Percentiles rank a stretch among this genome's conserved stretches.
phyloP scores from a whole-genome alignment of 1,139 yeast species.

The Geotrichum candidum region DNA sequence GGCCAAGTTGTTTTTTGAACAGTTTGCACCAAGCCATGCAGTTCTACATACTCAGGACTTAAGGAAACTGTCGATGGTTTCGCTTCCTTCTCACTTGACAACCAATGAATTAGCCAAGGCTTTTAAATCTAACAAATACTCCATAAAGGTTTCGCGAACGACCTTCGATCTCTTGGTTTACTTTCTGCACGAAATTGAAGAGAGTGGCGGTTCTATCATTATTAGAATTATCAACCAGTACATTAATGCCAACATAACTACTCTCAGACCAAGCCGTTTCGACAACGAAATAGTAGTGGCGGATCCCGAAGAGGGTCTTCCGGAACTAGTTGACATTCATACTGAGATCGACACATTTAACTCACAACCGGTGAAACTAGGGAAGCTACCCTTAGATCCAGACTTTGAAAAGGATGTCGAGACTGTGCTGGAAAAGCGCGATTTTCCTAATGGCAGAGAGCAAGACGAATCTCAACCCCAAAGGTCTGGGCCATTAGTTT shows the following conservation, averaged over 20 bases:
- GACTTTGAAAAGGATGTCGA: conserved; percentile 81
- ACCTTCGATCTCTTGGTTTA: conserved; percentile 77
- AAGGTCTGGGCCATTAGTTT: conserved; percentile 37
- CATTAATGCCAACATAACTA: conserved; percentile 56
- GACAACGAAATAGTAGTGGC: conserved; percentile 34
- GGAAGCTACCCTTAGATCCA: conserved; percentile 77
- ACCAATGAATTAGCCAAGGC: conserved; percentile 79
- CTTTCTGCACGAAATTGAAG: conserved; percentile 87
- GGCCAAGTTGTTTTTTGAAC: conserved; percentile 69
- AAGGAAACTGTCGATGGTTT: conserved; percentile 62
- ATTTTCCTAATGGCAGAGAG: conserved; percentile 41
- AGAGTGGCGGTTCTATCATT: conserved; percentile 83
- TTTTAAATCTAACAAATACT: conserved; percentile 67
- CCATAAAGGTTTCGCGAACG: conserved; percentile 72
- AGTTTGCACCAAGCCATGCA: conserved; percentile 66
- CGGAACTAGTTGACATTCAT: conserved; percentile 43
- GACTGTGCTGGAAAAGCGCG: conserved; percentile 72
- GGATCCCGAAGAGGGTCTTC: conserved; percentile 59
- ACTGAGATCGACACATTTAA: conserved; percentile 47
- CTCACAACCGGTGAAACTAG: conserved; percentile 69
- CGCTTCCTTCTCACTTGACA: conserved; percentile 71
- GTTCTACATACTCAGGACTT: conserved; percentile 76
- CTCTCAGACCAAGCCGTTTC: conserved; percentile 34
- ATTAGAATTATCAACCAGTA: conserved; percentile 83
- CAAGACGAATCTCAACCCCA: conserved; percentile 12